A percentile compares a stretch with the other conserved stretches of the same genome.
Evolutionary conservation across 768 basidiomycete species (phyloP).

Genomic region (Lentinula sp.): DNA sequence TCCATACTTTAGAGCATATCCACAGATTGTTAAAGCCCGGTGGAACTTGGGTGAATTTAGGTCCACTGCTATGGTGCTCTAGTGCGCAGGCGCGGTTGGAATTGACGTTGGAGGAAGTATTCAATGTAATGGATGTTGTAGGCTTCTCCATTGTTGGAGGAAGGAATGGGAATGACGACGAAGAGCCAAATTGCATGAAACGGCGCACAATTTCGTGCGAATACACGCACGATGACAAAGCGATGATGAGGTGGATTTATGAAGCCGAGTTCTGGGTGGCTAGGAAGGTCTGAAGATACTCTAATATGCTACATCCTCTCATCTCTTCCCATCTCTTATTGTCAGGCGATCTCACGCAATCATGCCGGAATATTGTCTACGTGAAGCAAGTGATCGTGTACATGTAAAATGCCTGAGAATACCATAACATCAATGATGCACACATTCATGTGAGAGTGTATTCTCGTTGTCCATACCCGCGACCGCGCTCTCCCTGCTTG

Average conservation of each 20-base stretch:
- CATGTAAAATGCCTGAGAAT: neutral
- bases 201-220: slow-evolving; percentile 51
- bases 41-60: slow-evolving; percentile 68
- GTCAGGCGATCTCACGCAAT: neutral
- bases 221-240: slow-evolving; percentile 53
- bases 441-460: neutral
- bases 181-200: slow-evolving; percentile 8
- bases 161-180: slow-evolving; percentile 16
- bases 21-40: slow-evolving; percentile 50
- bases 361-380: neutral
- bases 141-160: slow-evolving; percentile 40
- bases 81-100: slow-evolving; percentile 51
- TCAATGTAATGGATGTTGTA: slow-evolving; percentile 41
- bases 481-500: too few relatives aligned
- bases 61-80: slow-evolving; percentile 59
- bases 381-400: neutral
- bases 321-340: neutral
- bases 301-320: neutral
- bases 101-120: slow-evolving; percentile 59
- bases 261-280: slow-evolving; percentile 66
- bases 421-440: neutral
- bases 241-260: slow-evolving; percentile 72
- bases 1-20: slow-evolving; percentile 52
- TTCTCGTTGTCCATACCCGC: neutral
- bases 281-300: slow-evolving; percentile 22